Base-by-base conservation (phyloP, 129 eudicot species). In the Erigeron canadensis region DNA sequence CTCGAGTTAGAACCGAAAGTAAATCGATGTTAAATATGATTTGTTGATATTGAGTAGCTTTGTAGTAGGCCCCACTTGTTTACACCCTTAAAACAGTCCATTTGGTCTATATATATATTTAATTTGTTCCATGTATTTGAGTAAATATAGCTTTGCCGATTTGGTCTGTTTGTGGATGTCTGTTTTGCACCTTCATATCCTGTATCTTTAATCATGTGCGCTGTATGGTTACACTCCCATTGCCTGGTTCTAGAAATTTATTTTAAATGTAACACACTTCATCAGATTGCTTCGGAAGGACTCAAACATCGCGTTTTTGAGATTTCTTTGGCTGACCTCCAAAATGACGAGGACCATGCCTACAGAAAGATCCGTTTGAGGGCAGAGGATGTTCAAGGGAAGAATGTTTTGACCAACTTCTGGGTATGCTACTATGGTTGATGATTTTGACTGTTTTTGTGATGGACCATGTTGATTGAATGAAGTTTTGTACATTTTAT, bases 221-320 rank as follows among this genome's bases (percentile, higher is more conserved):
- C 4, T 3, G 19, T 22, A 10, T 6, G 63, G 63, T 19, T 57
- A 5, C 10, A n/a, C 8, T 18, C 61, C 21, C 63, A 21, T 1
- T 56, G 9, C 19, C 8, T 55, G 8, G 15, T 6, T 21, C 19
- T 10, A 57, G 63, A 57, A 22, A 17, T 3, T 15, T n/a, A 16
- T 0, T 53, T 16, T 22, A 39, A 10, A 22, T 8, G 7, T 57
- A 3, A 45, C 38, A 22, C n/a, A 2, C 5, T 57, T 8, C 21
- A 8, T 57, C 63, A 21, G 63, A 57, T 57, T 22, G 63, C 63
- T 57, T 57, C 63, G 2, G 63, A 22, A 57, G 63, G 63, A 19
- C 63, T 57, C 15, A 57, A 57, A 57, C 39, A 57, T 57, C 40
- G 63, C 10, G 38, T 55, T 18, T 55, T 55, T 55, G 61, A 55